These are phyloP conservation scores for Fennellomyces sp. DNA, from an alignment of 371 early-diverging fungal genomes.

Conservation along the genomic window DNA sequence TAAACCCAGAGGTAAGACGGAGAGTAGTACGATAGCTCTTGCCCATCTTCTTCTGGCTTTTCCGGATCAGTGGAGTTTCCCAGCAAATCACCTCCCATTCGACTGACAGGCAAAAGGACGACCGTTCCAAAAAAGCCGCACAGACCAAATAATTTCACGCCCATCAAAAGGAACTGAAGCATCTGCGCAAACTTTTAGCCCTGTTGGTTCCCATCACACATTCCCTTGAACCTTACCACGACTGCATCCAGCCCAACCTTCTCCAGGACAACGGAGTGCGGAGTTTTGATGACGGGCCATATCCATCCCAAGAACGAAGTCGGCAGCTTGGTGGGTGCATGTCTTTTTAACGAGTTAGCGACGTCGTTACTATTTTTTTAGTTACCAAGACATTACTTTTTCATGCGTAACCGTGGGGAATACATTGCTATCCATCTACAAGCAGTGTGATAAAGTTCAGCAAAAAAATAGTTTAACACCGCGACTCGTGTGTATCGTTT, in stretches of 20 bases:
- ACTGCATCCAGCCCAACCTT: slow-evolving; percentile 73
- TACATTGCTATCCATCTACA: slow-evolving; percentile 59
- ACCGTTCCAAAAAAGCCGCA: slow-evolving; percentile 55
- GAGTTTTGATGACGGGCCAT: slow-evolving; percentile 52
- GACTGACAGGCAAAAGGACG: slow-evolving; percentile 48
- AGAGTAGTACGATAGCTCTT: slow-evolving; percentile 18
- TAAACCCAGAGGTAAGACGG: slow-evolving; percentile 55
- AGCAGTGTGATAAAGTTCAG: neutral
- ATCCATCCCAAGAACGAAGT: slow-evolving; percentile 68
- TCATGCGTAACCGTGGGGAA: slow-evolving; percentile 66
- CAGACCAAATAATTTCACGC: slow-evolving; percentile 49
- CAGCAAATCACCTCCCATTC: slow-evolving; percentile 47
- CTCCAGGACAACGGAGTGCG: slow-evolving; percentile 58
- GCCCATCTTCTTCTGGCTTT: slow-evolving; percentile 17
- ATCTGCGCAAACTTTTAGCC: too few relatives aligned
- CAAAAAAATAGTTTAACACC: neutral
- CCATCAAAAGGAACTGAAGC: slow-evolving; percentile 56
- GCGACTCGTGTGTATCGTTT: neutral
- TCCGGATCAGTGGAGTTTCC: slow-evolving; percentile 32
- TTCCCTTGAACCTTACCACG: slow-evolving; percentile 40
- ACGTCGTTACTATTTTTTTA: neutral
- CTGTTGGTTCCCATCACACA: neutral
- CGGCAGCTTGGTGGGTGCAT: slow-evolving; percentile 57
- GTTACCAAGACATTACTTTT: slow-evolving; percentile 39
- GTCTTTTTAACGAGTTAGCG: slow-evolving; percentile 25